Evolutionary conservation across 768 basidiomycete species (phyloP).

Genomic region (Lactifluus echinatus): DNA sequence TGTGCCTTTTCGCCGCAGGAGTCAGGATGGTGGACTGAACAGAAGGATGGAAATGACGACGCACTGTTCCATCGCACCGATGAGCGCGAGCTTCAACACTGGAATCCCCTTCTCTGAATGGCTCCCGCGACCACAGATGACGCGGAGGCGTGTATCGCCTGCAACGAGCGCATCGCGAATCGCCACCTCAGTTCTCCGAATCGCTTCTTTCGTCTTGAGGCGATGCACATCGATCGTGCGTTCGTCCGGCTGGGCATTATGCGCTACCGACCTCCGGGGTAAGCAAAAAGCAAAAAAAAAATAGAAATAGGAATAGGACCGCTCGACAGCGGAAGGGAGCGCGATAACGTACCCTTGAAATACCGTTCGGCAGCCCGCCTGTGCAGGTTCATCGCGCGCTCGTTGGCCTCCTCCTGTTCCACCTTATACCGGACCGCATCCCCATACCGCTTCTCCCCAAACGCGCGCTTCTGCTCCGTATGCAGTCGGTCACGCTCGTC

Average conservation of each 20-base stretch:
- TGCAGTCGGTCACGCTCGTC: slow-evolving; percentile 22
- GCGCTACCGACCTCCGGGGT: slow-evolving; percentile 22
- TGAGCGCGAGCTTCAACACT: slow-evolving; percentile 28
- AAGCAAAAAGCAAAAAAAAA: neutral
- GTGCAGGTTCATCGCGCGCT: slow-evolving; percentile 26
- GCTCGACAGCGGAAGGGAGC: neutral
- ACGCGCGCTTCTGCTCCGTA: slow-evolving; percentile 22
- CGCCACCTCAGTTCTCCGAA: slow-evolving; percentile 26
- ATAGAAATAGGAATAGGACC: neutral
- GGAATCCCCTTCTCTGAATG: slow-evolving; percentile 28
- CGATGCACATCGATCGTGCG: slow-evolving; percentile 31
- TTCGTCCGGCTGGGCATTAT: slow-evolving; percentile 25
- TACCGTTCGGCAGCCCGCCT: slow-evolving; percentile 29
- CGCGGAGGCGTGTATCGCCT: slow-evolving; percentile 26
- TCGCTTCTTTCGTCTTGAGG: slow-evolving; percentile 28
- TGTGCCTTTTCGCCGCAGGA: slow-evolving; percentile 19
- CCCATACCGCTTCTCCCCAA: slow-evolving; percentile 20
- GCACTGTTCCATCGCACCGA: slow-evolving; percentile 26
- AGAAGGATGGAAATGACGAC: neutral
- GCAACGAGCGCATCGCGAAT: slow-evolving; percentile 26
- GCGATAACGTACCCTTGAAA: slow-evolving; percentile 26
- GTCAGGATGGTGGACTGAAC: too few relatives aligned
- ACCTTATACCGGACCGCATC: slow-evolving; percentile 26
- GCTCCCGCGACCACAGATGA: slow-evolving; percentile 30
- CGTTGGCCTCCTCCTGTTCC: slow-evolving; percentile 26